Base-by-base conservation (phyloP, 441 rosid species). In the Syzygium malaccense region DNA sequence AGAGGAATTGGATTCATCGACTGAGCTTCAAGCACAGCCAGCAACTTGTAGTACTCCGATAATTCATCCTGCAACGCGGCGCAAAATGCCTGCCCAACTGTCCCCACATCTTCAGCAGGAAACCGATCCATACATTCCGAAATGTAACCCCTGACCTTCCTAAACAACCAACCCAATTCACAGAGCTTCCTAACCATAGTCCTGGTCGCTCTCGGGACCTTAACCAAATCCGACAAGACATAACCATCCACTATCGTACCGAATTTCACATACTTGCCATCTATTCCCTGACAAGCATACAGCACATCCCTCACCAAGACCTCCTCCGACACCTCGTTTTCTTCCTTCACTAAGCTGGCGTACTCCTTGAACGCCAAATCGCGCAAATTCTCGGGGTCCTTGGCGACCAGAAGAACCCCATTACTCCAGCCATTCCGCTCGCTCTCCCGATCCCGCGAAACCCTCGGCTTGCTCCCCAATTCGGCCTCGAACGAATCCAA, bases 11-110 rank as follows among this genome's bases (percentile, higher is more conserved):
- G 99, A 94, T 95, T 95, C 97, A 93, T 96, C 0, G 98, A 95
- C 92, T 96, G 99, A 10, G 98, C 95, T 90, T 96, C 96, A 8
- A 98, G 95, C 86, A 98, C 96, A 14, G 98, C 97, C 90, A 98
- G 92, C 71, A 98, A 86, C 94, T 96, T 98, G 90, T 96, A 98
- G 87, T 94, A 96, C 87, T 94, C 98, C 1, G 96, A 93, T 41
- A 96, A 92, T 93, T 98, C 98, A 91, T 96, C 99, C 90, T 98
- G 99, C 94, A 96, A 90, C 0, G 99, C 99, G 2, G 98, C 98
- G 90, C 98, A 95, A 91, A 98, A 98, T 20, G 99, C 99, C 92
- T 96, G 98, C 49, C 98, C 98, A 17, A 98, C 97, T 55, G 98
- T 95, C 87, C 99, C 99, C 26, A 95, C 96, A 86, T 95, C 97